Conservation (phyloP, 768 basidiomycete genomes). For the Mycena galopus region DNA sequence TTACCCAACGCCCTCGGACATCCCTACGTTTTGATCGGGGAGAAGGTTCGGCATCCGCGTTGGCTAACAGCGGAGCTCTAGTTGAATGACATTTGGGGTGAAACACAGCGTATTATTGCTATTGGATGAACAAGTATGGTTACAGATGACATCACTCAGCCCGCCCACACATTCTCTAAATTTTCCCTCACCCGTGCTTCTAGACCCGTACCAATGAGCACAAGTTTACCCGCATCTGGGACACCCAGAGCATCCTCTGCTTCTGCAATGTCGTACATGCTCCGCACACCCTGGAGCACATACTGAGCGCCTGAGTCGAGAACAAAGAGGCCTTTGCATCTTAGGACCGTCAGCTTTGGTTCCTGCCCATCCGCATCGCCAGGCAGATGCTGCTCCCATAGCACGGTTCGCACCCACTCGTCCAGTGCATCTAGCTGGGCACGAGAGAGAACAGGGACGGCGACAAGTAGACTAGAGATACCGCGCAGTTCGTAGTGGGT, state of each 20-base stretch:
- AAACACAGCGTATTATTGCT: too few relatives aligned
- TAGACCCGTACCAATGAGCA: conserved; percentile 89
- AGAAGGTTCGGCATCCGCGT: too few relatives aligned
- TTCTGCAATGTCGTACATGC: conserved; percentile 83
- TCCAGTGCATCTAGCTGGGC: conserved; percentile 70
- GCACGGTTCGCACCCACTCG: conserved; percentile 81
- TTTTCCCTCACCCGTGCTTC: conserved; percentile 67
- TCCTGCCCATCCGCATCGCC: conserved; percentile 34
- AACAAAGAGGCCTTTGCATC: conserved; percentile 89
- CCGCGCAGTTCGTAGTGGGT: conserved; percentile 81
- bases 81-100: too few relatives aligned
- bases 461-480: conserved; percentile 85
- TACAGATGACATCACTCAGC: neutral
- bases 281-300: conserved; percentile 93
- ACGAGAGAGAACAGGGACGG: conserved; percentile 69
- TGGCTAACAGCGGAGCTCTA: too few relatives aligned
- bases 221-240: conserved; percentile 80
- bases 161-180: conserved; percentile 51
- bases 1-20: too few relatives aligned
- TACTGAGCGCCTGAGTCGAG: conserved; percentile 67
- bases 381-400: conserved; percentile 83
- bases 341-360: conserved; percentile 71
- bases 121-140: too few relatives aligned
- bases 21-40: too few relatives aligned
- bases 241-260: conserved; percentile 61